Evolutionary conservation across 169 alveolate species (phyloP).

Genomic region (Plasmodium billcollinsi): DNA sequence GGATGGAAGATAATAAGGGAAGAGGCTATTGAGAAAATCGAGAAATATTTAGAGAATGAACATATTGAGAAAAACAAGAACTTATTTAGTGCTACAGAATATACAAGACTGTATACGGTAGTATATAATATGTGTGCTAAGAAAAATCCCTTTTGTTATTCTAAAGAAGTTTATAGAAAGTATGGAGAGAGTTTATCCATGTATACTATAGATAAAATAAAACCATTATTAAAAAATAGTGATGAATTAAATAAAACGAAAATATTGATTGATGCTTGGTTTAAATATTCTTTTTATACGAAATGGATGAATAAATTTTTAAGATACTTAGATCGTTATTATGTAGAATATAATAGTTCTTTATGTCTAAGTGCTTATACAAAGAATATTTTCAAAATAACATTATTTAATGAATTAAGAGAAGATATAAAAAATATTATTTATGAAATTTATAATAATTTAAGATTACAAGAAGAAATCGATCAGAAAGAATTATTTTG

Average conservation of each 20-base stretch:
- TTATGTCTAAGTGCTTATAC: conserved; percentile 70
- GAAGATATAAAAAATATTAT: conserved; percentile 37
- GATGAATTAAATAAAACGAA: conserved; percentile 33
- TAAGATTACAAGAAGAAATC: conserved; percentile 23
- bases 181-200: conserved; percentile 69
- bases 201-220: conserved; percentile 55
- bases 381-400: conserved; percentile 61
- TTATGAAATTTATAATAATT: conserved; percentile 50
- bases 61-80: conserved; percentile 39
- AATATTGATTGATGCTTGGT: conserved; percentile 76
- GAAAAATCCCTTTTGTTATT: conserved; percentile 68
- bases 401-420: conserved; percentile 57
- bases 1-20: conserved; percentile 74
- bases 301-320: conserved; percentile 83
- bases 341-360: conserved; percentile 76
- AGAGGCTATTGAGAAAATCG: conserved; percentile 72
- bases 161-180: conserved; percentile 74
- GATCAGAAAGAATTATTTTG: conserved; percentile 58
- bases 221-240: conserved; percentile 36
- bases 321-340: conserved; percentile 78
- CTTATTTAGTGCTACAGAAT: conserved; percentile 79
- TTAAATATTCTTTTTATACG: conserved; percentile 77
- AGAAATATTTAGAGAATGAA: conserved; percentile 53
- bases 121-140: conserved; percentile 82
- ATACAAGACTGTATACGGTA: conserved; percentile 79